Evolutionary conservation across 1,284 basidiomycete species (phyloP).

Genomic region (Ganoderma sinense): DNA sequence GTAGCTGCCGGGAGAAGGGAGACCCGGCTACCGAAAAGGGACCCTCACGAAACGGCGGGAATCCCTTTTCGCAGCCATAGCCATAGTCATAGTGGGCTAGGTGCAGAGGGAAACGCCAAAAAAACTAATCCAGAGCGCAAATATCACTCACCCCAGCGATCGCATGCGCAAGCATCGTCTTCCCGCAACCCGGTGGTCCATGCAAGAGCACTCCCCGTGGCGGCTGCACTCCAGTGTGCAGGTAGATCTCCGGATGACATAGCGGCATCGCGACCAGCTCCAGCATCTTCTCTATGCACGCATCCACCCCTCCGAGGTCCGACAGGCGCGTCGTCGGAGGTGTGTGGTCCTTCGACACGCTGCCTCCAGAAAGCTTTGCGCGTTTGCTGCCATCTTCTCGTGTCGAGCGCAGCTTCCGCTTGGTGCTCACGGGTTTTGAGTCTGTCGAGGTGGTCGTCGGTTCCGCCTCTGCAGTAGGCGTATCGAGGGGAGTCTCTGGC

Average conservation of each 20-base stretch:
- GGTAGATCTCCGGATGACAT: slow-evolving; percentile 94
- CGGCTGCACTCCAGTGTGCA: slow-evolving; percentile 92
- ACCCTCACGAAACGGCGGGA: too few species aligned
- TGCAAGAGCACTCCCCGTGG: slow-evolving; percentile 95
- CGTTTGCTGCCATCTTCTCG: slow-evolving; percentile 64
- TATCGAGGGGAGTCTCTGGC: slow-evolving; percentile 8
- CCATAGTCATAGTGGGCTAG: too few species aligned
- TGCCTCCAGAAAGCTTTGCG: slow-evolving; percentile 46
- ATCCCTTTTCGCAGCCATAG: too few species aligned
- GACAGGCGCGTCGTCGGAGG: slow-evolving; percentile 79
- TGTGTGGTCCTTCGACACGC: slow-evolving; percentile 61
- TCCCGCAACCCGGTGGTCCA: slow-evolving; percentile 97
- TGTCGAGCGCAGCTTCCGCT: slow-evolving; percentile 67
- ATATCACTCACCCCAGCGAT: slow-evolving; percentile 85
- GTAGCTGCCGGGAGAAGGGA: too few species aligned
- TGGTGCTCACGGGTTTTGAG: slow-evolving; percentile 30
- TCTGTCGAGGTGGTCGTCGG: slow-evolving; percentile 40
- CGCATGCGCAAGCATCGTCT: slow-evolving; percentile 91
- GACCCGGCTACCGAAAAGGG: too few species aligned
- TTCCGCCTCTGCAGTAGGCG: slow-evolving; percentile 28
- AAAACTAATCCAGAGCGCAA: neutral
- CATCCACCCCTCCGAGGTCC: slow-evolving; percentile 89
- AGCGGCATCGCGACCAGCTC: slow-evolving; percentile 96
- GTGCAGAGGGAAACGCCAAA: neutral
- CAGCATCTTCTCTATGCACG: slow-evolving; percentile 91